A percentile compares a stretch with the other conserved stretches of the same genome.
These are phyloP conservation scores for Phaeosphaeriaceae sp. DNA, from an alignment of 2,329 filamentous ascomycete species.

Conservation along the genomic window DNA sequence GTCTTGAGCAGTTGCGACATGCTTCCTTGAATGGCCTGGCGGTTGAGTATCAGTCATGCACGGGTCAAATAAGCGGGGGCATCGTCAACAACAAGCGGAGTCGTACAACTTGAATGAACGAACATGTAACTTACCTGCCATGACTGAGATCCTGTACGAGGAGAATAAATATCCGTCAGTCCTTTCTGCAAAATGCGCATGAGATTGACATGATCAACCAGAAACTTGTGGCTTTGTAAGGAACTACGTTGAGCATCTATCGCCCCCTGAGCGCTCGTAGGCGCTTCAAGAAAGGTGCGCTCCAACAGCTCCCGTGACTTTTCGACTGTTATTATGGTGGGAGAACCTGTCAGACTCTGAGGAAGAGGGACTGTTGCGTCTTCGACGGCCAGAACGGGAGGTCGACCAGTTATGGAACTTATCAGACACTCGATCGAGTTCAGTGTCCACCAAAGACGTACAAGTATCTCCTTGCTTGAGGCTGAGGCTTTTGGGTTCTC, in stretches of 20 bases:
- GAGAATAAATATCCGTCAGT: constrained; percentile 44
- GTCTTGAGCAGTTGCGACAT: constrained; percentile 39
- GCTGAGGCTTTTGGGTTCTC: constrained; percentile 30
- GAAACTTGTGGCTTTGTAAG: not conserved
- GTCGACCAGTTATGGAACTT: constrained; percentile 48
- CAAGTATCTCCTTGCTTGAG: constrained; percentile 41
- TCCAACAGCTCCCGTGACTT: not conserved
- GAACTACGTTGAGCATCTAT: not conserved
- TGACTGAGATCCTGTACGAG: constrained; percentile 37
- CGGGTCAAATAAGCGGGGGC: too few species aligned
- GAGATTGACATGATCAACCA: constrained; percentile 28
- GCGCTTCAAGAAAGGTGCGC: not conserved
- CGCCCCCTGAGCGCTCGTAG: not conserved
- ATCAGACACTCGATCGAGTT: constrained; percentile 48
- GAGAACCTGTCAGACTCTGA: not conserved
- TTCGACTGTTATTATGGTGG: not conserved
- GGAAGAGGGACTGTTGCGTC: constrained; percentile 45
- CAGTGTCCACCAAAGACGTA: constrained; percentile 50
- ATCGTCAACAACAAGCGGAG: too few species aligned
- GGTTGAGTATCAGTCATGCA: not conserved
- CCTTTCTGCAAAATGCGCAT: constrained; percentile 42
- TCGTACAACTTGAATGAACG: not conserved
- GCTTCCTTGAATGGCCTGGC: constrained; percentile 35
- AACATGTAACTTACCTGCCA: constrained; percentile 41
- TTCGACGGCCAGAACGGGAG: constrained; percentile 41